A percentile compares a stretch with the other conserved stretches of the same genome.
phyloP scores from a whole-genome alignment of 164 flowering plant species.

The Macadamia tetraphylla region DNA sequence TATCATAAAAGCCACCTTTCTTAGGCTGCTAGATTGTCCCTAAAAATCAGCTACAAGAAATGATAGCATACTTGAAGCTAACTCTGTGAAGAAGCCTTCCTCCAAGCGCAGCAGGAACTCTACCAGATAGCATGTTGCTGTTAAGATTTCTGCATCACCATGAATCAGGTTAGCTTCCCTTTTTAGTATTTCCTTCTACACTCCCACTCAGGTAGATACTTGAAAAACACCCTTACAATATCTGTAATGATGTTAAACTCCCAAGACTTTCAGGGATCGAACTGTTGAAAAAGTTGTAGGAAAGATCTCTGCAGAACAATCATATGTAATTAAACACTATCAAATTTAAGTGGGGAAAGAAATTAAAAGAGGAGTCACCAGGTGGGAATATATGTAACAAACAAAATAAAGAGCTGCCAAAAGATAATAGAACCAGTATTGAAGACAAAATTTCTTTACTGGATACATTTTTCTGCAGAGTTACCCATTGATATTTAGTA shows the following conservation, averaged over 20 bases:
- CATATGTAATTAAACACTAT: conserved; percentile 5
- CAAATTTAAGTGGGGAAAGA: background rate
- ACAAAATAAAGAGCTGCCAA: no score
- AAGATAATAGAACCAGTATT: no score
- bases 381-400: background rate
- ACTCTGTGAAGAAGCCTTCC: conserved; percentile 91
- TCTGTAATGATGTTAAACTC: conserved; percentile 54
- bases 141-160: conserved; percentile 77
- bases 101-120: conserved; percentile 78
- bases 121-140: conserved; percentile 79
- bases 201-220: conserved; percentile 2
- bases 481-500: no score
- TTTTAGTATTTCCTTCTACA: background rate
- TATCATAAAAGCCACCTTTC: background rate
- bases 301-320: conserved; percentile 69
- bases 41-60: background rate
- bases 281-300: conserved; percentile 83
- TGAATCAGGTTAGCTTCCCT: conserved; percentile 10
- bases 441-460: no score
- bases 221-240: conserved; percentile 52
- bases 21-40: background rate
- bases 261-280: conserved; percentile 94
- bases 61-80: conserved; percentile 79
- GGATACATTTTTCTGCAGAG: no score
- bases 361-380: background rate